Base-by-base conservation (phyloP, 495 filamentous ascomycete species). In the Penicillium daleae region DNA sequence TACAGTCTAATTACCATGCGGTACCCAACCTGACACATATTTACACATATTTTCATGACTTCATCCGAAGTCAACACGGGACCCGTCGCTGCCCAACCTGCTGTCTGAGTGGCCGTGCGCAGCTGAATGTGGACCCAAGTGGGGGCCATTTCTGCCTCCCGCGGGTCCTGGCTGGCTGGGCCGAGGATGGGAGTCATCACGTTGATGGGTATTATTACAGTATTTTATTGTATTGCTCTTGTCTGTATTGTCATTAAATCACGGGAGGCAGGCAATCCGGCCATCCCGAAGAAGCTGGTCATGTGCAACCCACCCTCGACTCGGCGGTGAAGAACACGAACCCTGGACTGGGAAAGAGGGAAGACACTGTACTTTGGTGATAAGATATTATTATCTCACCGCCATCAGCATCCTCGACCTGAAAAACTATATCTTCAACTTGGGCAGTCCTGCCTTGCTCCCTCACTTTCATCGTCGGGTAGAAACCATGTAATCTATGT, bases 201-300 rank as follows among this genome's bases (percentile, higher is more conserved):
- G 21, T 27, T 29, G 13, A 15, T 4, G 2, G 2, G 24, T 29
- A 50, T 9, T 3, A 29, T 29, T 13, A 12, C 22, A 6, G 13
- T 29, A n/a, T 5, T 2, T 13, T 50, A 50, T 24, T 0, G 46
- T 50, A 29, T 29, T 4, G 12, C 2, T 7, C 15, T 4, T 0
- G 24, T 29, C 2, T 26, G 46, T 50, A 15, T 15, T 29, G 46
- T 50, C 24, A 50, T 50, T 12, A 35, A 33, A 32, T 35, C 44
- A 59, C 57, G 31, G 57, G 46, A 48, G 29, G 4, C 22, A 35
- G 9, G 9, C 5, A 54, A 40, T 60, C 59, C 59, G 59, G 50
- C 12, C 59, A 61, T 55, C 59, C 59, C 59, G 59, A 54, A 29
- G 27, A 8, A 7, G n/a, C 27, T 7, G 31, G 59, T 61, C 59